Percentiles rank a stretch among this genome's conserved stretches.
Conservation (phyloP, 805 yeast species). For the Candida ipomoeae region DNA sequence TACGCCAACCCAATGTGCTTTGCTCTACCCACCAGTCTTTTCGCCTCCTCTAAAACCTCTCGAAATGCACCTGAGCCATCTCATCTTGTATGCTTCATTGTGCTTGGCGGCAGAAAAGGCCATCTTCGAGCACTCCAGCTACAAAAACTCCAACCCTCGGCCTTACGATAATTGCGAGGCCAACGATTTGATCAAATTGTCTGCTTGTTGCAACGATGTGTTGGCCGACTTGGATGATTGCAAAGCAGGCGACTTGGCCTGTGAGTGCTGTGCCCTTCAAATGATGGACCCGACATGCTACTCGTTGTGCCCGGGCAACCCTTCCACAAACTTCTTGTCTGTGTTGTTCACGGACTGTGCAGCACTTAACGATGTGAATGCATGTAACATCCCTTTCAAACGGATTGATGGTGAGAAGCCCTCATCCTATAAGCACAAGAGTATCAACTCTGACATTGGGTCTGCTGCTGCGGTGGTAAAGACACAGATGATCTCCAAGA, state of each 20-base stretch:
- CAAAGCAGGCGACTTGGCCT: slow-evolving; percentile 50
- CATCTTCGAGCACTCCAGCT: slow-evolving; percentile 33
- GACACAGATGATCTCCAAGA: slow-evolving; percentile 4
- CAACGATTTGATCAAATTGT: slow-evolving; percentile 39
- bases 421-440: slow-evolving; percentile 9
- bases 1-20: not conserved
- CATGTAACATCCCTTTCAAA: slow-evolving; percentile 48
- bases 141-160: slow-evolving; percentile 45
- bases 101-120: slow-evolving; percentile 6
- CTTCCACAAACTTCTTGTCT: slow-evolving; percentile 44
- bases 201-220: slow-evolving; percentile 45
- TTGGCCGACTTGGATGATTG: slow-evolving; percentile 45
- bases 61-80: not conserved
- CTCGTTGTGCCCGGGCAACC: slow-evolving; percentile 46
- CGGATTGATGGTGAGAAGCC: slow-evolving; percentile 32
- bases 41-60: not conserved
- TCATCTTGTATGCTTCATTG: not conserved
- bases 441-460: slow-evolving; percentile 6
- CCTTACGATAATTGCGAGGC: slow-evolving; percentile 39
- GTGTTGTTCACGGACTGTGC: slow-evolving; percentile 45
- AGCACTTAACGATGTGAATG: slow-evolving; percentile 45
- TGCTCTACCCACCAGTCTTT: not conserved
- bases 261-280: slow-evolving; percentile 56
- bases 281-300: slow-evolving; percentile 44
- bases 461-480: slow-evolving; percentile 10